A percentile compares a stretch with the other conserved stretches of the same genome.
Evolutionary conservation across 768 basidiomycete species (phyloP).

Genomic region (Agaricus blazei): DNA sequence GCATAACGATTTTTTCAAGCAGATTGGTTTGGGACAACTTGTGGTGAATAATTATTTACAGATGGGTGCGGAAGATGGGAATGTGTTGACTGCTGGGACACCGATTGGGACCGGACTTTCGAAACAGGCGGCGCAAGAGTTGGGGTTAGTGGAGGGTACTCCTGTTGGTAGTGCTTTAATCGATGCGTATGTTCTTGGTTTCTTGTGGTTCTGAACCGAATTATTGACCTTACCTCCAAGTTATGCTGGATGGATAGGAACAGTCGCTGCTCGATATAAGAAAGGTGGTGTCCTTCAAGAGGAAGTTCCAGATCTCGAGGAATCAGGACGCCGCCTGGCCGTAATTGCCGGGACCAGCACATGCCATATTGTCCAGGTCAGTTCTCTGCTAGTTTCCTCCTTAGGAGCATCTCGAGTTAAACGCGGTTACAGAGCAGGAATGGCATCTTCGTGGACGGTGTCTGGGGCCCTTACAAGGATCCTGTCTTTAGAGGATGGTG

Average conservation of each 20-base stretch:
- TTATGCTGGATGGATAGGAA: conserved; percentile 97
- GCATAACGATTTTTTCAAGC: conserved; percentile 81
- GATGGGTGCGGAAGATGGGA: conserved; percentile 62
- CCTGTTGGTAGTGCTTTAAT: conserved; percentile 94
- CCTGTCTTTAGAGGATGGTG: conserved; percentile 93
- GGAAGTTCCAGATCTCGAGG: conserved; percentile 56
- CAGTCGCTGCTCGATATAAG: conserved; percentile 73
- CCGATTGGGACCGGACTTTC: conserved; percentile 85
- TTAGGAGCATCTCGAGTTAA: not conserved
- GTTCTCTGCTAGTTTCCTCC: not conserved
- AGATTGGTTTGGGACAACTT: conserved; percentile 76
- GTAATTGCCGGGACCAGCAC: conserved; percentile 96
- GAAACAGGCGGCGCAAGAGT: conserved; percentile 71
- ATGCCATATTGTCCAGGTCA: conserved; percentile 88
- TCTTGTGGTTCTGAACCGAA: not conserved
- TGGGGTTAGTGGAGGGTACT: conserved; percentile 82
- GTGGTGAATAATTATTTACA: conserved; percentile 66
- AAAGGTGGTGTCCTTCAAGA: conserved; percentile 48
- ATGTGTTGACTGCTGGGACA: conserved; percentile 75
- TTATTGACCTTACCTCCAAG: conserved; percentile 16
- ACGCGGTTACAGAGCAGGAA: conserved; percentile 53
- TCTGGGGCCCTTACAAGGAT: conserved; percentile 93
- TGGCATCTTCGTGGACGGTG: conserved; percentile 83
- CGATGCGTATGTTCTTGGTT: conserved; percentile 64
- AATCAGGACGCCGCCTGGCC: conserved; percentile 79